A percentile compares a stretch with the other conserved stretches of the same genome.
Evolutionary conservation across 1,284 basidiomycete species (phyloP).

Genomic region (Papiliotrema terrestris): DNA sequence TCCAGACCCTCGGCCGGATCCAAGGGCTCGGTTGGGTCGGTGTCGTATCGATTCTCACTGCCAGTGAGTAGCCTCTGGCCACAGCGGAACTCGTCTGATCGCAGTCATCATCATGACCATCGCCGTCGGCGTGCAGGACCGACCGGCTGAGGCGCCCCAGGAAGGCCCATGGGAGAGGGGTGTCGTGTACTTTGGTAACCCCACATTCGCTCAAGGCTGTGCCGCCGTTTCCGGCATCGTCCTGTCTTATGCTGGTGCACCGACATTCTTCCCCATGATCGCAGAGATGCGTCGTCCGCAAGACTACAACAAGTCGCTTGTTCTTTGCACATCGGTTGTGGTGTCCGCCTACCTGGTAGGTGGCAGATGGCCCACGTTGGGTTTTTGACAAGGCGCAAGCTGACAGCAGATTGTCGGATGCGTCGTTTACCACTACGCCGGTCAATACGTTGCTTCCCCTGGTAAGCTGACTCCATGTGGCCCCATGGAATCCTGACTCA

Average conservation of each 20-base stretch:
- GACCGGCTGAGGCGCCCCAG: constrained; percentile 30
- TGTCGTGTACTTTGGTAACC: constrained; percentile 17
- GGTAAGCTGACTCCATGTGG: too few species aligned
- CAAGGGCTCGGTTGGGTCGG: constrained; percentile 44
- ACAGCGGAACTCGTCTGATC: constrained; percentile 3
- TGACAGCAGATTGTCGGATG: constrained; percentile 15
- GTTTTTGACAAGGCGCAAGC: too few species aligned
- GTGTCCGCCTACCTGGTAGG: constrained; percentile 29
- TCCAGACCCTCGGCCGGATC: constrained; percentile 45
- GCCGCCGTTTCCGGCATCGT: constrained; percentile 39
- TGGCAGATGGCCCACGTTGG: too few species aligned
- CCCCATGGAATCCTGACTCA: too few species aligned
- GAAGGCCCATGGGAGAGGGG: constrained; percentile 28
- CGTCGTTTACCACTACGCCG: constrained; percentile 34
- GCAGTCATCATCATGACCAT: constrained; percentile 45
- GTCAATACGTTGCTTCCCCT: constrained; percentile 42
- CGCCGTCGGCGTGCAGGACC: constrained; percentile 44
- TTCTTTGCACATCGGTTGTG: constrained; percentile 27
- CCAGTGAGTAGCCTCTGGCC: not conserved
- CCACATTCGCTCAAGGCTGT: constrained; percentile 39
- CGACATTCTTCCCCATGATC: not conserved
- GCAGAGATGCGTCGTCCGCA: constrained; percentile 34
- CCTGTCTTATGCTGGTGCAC: constrained; percentile 34
- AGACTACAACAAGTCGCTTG: constrained; percentile 28
- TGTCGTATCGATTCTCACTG: constrained; percentile 10